Base-by-base conservation (phyloP, 1,284 basidiomycete genomes). In the Sporisorium graminicola region DNA sequence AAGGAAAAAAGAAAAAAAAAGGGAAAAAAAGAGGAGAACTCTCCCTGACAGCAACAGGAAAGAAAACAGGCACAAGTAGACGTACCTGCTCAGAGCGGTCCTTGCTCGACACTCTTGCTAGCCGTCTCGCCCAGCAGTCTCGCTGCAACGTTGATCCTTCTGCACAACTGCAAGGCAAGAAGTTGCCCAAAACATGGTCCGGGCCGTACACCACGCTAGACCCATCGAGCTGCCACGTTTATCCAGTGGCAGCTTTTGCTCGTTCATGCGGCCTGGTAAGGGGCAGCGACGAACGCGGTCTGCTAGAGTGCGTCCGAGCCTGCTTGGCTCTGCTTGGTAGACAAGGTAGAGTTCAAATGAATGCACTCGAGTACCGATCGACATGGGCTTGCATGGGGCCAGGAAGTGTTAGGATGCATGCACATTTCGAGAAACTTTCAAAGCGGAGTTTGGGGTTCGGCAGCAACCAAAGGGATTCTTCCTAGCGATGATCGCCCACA, bases 341-440 rank as follows among this genome's bases (percentile, higher is more conserved):
- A 50, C 29, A 31, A 31, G 49, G 49, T 50, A 50, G 49, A 50
- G 49, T 50, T 50, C n/a, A n/a, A n/a, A n/a, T n/a, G 49, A 50
- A 50, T 50, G 49, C 49, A 31, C 29, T 29, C 1, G 29, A 50
- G 27, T 31, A 50, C 49, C 49, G 29, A 50, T 50, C 49, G 49
- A 50, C 49, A 50, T 50, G 29, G 27, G 27, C 27, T n/a, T 50
- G 49, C 49, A 50, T 50, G 29, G 9, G 40, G 40, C 40, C n/a
- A 43, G 40, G 40, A 14, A n/a, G 5, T 49, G 27, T 31, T 5
- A 5, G 16, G 3, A 18, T 18, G 37, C 37, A 18, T 13, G 16
- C 24, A 6, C 26, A 31, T 50, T 50, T 27, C 14, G 24, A 29
- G 7, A 50, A 50, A 50, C 6, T n/a, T 50, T 50, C 16, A 29